Percentiles rank a stretch among this genome's conserved stretches.
Evolutionary conservation across 1,284 basidiomycete genomes (phyloP).

Genomic region (Apiotrichum montevideense): DNA sequence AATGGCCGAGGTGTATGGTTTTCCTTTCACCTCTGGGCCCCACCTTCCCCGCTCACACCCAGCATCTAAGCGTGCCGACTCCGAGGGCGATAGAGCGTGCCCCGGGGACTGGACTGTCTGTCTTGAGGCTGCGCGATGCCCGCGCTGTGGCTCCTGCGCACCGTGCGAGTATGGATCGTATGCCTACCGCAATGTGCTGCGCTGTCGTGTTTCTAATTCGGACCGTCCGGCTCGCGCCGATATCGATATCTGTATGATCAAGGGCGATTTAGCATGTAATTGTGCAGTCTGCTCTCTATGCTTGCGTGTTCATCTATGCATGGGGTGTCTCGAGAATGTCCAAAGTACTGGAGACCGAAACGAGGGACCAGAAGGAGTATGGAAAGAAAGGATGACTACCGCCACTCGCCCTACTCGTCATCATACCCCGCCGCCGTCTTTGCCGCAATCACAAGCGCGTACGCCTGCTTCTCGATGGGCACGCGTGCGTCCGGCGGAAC

Average conservation of each 20-base stretch:
- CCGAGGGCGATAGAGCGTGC: neutral
- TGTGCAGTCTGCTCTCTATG: neutral
- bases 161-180: too few relatives aligned
- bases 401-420: neutral
- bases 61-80: conserved; percentile 1
- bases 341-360: neutral
- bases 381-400: neutral
- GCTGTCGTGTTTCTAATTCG: too few relatives aligned
- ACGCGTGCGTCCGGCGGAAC: conserved; percentile 7
- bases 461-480: conserved; percentile 6
- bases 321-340: neutral
- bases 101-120: neutral
- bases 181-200: too few relatives aligned
- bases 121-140: too few relatives aligned
- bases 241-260: neutral
- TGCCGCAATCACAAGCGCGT: conserved; percentile 11
- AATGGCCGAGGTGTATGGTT: neutral
- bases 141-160: too few relatives aligned
- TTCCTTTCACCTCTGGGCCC: too few relatives aligned
- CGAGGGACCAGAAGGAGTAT: neutral
- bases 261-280: neutral
- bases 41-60: neutral
- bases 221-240: too few relatives aligned
- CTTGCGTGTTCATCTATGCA: conserved; percentile 3
- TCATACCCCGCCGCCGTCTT: neutral